A percentile compares a stretch with the other conserved stretches of the same genome.
These are phyloP conservation scores for Capsaspora owczarzaki DNA, from an alignment of 78 protist genomes.

Conservation along the genomic window DNA sequence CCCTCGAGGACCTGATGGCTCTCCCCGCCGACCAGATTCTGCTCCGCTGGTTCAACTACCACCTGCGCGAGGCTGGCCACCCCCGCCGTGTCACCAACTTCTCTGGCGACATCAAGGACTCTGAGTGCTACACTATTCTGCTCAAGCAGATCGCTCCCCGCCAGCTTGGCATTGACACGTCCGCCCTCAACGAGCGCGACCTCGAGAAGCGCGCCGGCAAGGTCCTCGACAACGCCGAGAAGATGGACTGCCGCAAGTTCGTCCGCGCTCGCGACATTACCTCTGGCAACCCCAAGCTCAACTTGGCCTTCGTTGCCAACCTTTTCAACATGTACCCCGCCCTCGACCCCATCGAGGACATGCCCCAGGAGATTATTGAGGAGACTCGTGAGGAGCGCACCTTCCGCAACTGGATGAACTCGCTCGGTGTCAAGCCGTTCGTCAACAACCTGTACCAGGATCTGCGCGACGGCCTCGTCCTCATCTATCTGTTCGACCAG, in stretches of 20 bases:
- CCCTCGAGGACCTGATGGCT: slow-evolving; percentile 66
- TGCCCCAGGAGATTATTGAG: slow-evolving; percentile 26
- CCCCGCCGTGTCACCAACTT: slow-evolving; percentile 78
- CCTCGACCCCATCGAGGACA: slow-evolving; percentile 52
- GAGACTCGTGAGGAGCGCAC: slow-evolving; percentile 84
- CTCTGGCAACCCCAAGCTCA: slow-evolving; percentile 76
- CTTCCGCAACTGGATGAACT: slow-evolving; percentile 88
- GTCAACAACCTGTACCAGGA: slow-evolving; percentile 76
- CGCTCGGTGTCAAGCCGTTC: slow-evolving; percentile 77
- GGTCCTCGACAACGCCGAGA: slow-evolving; percentile 74
- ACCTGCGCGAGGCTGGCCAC: slow-evolving; percentile 74
- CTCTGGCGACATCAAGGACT: slow-evolving; percentile 64
- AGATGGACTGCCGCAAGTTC: slow-evolving; percentile 70
- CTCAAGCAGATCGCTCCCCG: slow-evolving; percentile 64
- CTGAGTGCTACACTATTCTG: slow-evolving; percentile 67
- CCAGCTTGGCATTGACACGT: slow-evolving; percentile 34
- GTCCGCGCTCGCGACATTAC: slow-evolving; percentile 67
- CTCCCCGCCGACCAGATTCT: slow-evolving; percentile 82
- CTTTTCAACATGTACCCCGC: slow-evolving; percentile 86
- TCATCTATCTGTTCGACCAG: slow-evolving; percentile 79
- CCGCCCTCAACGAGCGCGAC: slow-evolving; percentile 53
- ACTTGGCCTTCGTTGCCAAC: slow-evolving; percentile 90
- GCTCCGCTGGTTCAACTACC: slow-evolving; percentile 92
- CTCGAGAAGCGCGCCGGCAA: slow-evolving; percentile 62
- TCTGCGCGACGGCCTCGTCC: slow-evolving; percentile 70